Base-by-base conservation (phyloP, 495 filamentous ascomycete species). In the Hypoxylon cercidicola region DNA sequence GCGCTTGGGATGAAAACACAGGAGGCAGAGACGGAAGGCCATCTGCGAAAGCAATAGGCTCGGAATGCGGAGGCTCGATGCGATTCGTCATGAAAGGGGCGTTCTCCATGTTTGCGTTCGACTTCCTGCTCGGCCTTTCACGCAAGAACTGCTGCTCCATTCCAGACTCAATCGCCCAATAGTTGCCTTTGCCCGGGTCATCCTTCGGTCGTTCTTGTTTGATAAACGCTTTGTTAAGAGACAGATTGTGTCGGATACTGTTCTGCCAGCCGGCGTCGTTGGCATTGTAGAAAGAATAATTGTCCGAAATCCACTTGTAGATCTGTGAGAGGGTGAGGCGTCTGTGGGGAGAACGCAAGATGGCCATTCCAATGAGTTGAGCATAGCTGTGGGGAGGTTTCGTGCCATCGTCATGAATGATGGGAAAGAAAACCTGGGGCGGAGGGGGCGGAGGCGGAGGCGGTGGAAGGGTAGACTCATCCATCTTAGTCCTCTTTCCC, bases 301-400 rank as follows among this genome's bases (percentile, higher is more conserved):
- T 95, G 72, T 98, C 92, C 0, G 92, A 93, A 59, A 99, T 98
- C 95, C 95, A 99, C 71, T 95, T 96, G 85, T 99, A 99, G 62
- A 99, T 99, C 72, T 97, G 93, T n/a, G 93, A 88, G 1, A 99
- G 82, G 1, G 95, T 97, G 48, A 99, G 79, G 37, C 90, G 88
- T 19, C 92, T 88, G 40, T 90, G 88, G 25, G 91, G 88, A 4
- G 95, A 90, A 39, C 95, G 88, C 16, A 98, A 79, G 68, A 99
- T 98, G 19, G 95, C 91, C 93, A 97, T 97, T 63, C 92, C 95
- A 67, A 99, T 98, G 37, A 99, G 82, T n/a, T 86, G 89, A 10
- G 95, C 95, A 74, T 99, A 99, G 75, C 94, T 97, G 68, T 92
- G 92, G 5, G 83, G 84, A 2, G 95, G 95, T 73, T 99, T 99